These are phyloP conservation scores for Cyphellophora europaea DNA, from an alignment of 2,329 filamentous ascomycete genomes.

Conservation along the genomic window DNA sequence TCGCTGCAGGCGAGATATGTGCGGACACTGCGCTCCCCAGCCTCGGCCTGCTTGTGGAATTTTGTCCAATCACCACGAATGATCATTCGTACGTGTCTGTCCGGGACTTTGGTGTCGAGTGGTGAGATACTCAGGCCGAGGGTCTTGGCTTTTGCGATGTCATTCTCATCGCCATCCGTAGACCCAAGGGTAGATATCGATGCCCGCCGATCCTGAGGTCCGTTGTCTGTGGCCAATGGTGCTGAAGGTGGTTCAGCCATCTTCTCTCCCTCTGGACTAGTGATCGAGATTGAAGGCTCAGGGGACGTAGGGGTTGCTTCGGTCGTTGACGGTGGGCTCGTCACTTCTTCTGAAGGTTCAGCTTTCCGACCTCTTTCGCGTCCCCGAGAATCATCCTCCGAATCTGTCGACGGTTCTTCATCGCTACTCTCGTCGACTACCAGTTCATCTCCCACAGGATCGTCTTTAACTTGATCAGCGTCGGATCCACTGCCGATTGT, in stretches of 20 bases:
- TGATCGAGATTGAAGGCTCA: conserved; percentile 22
- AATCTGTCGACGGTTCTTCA: conserved; percentile 52
- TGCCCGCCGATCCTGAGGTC: conserved; percentile 1
- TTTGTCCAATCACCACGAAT: conserved; percentile 72
- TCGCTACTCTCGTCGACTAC: conserved; percentile 30
- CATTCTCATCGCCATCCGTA: conserved; percentile 21
- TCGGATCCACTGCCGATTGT: conserved; percentile 27
- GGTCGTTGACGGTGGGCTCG: conserved; percentile 7
- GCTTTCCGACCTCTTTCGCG: conserved; percentile 1
- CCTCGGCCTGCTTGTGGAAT: conserved; percentile 61
- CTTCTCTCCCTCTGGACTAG: conserved; percentile 12
- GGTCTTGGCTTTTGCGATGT: conserved; percentile 75
- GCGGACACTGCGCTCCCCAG: conserved; percentile 66
- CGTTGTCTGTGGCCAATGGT: conserved; percentile 16
- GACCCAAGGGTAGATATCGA: conserved; percentile 19
- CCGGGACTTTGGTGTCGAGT: conserved; percentile 61
- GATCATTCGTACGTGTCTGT: conserved; percentile 80
- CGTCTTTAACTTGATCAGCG: conserved; percentile 58
- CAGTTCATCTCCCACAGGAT: conserved; percentile 59
- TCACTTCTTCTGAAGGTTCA: conserved; percentile 3
- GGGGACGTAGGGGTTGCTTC: conserved; percentile 11
- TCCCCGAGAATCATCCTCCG: conserved; percentile 33
- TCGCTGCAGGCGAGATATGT: conserved; percentile 96
- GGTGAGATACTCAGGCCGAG: conserved; percentile 72
- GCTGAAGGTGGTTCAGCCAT: not conserved